Conservation (phyloP, 352 stramenopile species). For the Phytophthora macrochlamydospora region DNA sequence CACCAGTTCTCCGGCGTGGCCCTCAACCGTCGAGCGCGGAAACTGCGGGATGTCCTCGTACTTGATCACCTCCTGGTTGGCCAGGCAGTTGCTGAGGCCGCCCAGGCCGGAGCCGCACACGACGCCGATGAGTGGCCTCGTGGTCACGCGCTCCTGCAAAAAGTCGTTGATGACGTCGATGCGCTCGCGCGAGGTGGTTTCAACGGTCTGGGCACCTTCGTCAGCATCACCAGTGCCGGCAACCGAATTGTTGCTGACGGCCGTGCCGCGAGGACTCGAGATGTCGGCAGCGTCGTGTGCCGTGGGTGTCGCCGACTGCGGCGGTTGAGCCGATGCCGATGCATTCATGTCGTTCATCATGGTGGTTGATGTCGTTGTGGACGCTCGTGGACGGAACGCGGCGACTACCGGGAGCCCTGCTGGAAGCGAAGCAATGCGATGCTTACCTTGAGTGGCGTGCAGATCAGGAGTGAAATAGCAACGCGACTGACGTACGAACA, state of each 20-base stretch:
- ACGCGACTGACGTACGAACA: neutral
- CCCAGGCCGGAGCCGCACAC: slow-evolving; percentile 96
- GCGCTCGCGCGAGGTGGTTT: slow-evolving; percentile 64
- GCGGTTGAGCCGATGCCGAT: slow-evolving; percentile 25
- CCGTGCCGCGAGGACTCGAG: slow-evolving; percentile 11
- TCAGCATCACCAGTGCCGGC: slow-evolving; percentile 11
- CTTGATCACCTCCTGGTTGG: slow-evolving; percentile 89
- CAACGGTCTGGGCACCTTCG: slow-evolving; percentile 47
- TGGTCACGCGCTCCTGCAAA: slow-evolving; percentile 52
- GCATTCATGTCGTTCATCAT: slow-evolving; percentile 47
- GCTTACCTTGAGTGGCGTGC: neutral
- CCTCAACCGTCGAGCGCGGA: slow-evolving; percentile 92
- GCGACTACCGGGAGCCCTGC: slow-evolving; percentile 13
- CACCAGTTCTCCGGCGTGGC: slow-evolving; percentile 95
- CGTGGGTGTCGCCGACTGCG: slow-evolving; percentile 13
- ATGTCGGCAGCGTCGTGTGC: slow-evolving; percentile 32
- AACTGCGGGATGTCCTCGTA: slow-evolving; percentile 96
- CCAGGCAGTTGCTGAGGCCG: slow-evolving; percentile 89
- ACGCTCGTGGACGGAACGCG: slow-evolving; percentile 66
- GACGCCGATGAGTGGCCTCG: slow-evolving; percentile 76
- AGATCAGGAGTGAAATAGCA: neutral
- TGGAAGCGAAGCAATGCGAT: neutral
- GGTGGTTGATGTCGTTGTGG: slow-evolving; percentile 48
- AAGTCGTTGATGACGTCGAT: slow-evolving; percentile 85
- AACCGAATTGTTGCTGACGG: slow-evolving; percentile 18